Evolutionary conservation across 179 eudicot genomes (phyloP), one percentile per base, ranked within the genome.

Genomic region (Beta macrorhiza): DNA sequence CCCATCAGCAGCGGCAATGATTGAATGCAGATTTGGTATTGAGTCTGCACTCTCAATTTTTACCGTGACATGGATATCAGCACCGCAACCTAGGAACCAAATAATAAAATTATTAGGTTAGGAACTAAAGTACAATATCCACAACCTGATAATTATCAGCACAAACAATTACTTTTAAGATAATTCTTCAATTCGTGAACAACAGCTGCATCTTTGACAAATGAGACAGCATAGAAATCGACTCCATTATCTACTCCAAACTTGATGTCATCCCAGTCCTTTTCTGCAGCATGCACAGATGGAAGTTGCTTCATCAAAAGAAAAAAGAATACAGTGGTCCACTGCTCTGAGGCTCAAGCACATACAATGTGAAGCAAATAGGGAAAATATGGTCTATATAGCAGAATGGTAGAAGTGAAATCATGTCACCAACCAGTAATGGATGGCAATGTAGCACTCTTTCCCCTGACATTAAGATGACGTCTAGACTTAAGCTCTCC

Each of bases 41-140:
- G 99, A 91, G 83, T 96, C 99, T 29, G 99, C 97, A 88, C 99
- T 96, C 87, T 96, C 99, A 86, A 96, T 96, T 89, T 96, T 96
- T 25, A 85, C 90, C 49, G 90, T 92, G 74, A 94, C 98, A 73
- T 89, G 90, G 75, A 96, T 96, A 80, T 96, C 97, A 70, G 97
- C 98, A 82, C 88, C 90, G 84, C 90, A 80, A 25, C 92, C 99
- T 96, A 57, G 77, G 84, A 74, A 80, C 53, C 55, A 68, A 78
- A 79, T 13, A 37, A 89, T 75, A 90, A 19, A 85, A 79, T 25
- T 70, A 32, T 65, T 15, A 1, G 81, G 17, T 42, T 72, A 81
- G 47, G 19, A 74, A 72, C 75, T 15, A 7, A 47, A 47, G 62
- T 5, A 70, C 53, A 22, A 32, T 17, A 52, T 73, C 19, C 53